Conservation (phyloP, 75 land plant genomes). For the Adiantum capillusveneris region DNA sequence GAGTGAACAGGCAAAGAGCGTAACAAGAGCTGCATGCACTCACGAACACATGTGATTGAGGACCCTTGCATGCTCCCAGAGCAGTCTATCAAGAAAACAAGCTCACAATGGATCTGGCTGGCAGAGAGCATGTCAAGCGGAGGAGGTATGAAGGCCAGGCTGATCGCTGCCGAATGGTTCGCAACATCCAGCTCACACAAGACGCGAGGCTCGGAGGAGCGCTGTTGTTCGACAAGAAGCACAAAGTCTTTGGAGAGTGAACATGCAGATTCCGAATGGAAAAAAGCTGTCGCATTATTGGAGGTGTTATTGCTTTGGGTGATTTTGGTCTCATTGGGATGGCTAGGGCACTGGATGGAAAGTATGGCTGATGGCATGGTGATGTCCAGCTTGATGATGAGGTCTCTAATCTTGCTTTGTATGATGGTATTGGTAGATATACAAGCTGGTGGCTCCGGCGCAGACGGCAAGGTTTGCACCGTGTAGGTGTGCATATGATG, state of each 20-base stretch:
- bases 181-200: no score
- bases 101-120: background rate
- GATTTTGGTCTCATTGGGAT: background rate
- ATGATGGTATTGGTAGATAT: background rate
- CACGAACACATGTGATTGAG: background rate
- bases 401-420: background rate
- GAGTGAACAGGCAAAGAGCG: background rate
- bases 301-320: background rate
- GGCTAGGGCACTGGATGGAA: background rate
- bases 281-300: background rate
- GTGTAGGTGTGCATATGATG: background rate
- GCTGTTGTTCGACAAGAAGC: background rate
- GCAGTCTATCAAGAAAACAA: background rate
- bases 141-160: no score
- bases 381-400: background rate
- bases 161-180: no score
- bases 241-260: background rate
- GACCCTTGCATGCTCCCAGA: constrained; percentile 1
- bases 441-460: background rate
- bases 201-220: background rate
- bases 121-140: no score
- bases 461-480: background rate
- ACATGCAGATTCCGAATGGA: background rate
- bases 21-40: background rate
- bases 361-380: background rate